Evolutionary conservation across 495 filamentous ascomycete genomes (phyloP), one percentile per base, ranked within the genome.

Genomic region (Lasiosphaeria ovina): DNA sequence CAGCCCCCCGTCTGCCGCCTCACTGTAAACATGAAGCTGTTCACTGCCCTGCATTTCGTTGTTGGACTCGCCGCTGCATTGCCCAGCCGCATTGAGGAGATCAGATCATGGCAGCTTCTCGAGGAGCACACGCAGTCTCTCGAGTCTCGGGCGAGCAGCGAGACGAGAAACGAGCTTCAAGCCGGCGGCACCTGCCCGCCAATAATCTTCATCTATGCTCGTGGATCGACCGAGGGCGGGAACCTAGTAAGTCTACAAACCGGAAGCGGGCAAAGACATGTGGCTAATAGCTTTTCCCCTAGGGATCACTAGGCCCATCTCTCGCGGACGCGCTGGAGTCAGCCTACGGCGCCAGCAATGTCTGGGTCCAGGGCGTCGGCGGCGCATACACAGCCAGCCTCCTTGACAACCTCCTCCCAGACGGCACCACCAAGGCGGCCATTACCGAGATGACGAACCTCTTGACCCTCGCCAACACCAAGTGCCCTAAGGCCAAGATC

Each of bases 151-250:
- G 38, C 38, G 4, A 49, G 32, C 33, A 24, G 40, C 47, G 36
- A 45, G 7, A 60, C 60, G 3, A 50, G 52, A 10, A 62, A 59
- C 42, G 60, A 62, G 34, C 60, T 66, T 34, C 24, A 45, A 3
- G 33, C 33, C 16, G 63, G 63, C 45, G 56, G 63, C 24, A 36
- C 60, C n/a, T 83, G 81, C 66, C 74, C 75, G n/a, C 63, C 69
- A 32, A 72, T 82, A 33, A 77, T 79, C 56, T 76, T 83, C 61
- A 77, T 83, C 63, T 83, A 74, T 57, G 82, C 83, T 16, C 79
- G 68, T 34, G 68, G 63, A 40, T 71, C 68, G 10, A 65, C 63
- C 44, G 68, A 71, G 55, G 16, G 35, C 9, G 83, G 81, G 49
- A 84, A 85, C 68, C 76, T 84, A 72, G 82, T 82, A 58, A 36